Conservation (phyloP, 2,329 filamentous ascomycete species). For the Claviceps humidiphila region DNA sequence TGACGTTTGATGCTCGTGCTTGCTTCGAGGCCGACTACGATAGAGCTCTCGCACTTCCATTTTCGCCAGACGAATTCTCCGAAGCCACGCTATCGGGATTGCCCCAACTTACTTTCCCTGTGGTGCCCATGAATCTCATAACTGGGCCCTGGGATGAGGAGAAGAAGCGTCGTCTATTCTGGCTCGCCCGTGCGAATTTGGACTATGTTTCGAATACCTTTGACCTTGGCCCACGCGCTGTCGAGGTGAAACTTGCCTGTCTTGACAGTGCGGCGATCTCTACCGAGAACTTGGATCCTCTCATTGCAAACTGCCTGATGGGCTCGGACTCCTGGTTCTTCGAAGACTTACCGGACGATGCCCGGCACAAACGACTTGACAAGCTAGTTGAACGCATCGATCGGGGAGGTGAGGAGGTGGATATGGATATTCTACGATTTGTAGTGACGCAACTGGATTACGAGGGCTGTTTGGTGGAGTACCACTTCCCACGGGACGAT, state of each 20-base stretch:
- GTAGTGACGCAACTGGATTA: too few relatives aligned
- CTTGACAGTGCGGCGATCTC: constrained; percentile 23
- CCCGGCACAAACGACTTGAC: not conserved
- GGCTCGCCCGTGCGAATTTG: constrained; percentile 29
- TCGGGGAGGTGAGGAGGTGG: too few relatives aligned
- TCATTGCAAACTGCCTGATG: constrained; percentile 20
- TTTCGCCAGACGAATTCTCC: too few relatives aligned
- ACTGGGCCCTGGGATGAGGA: too few relatives aligned
- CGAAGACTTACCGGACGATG: constrained; percentile 16
- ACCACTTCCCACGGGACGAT: too few relatives aligned
- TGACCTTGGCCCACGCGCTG: constrained; percentile 11
- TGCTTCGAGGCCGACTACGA: constrained; percentile 26
- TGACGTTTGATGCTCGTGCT: not conserved
- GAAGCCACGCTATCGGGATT: not conserved
- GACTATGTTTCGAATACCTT: constrained; percentile 11
- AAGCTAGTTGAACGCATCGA: too few relatives aligned
- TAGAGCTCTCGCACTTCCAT: constrained; percentile 3
- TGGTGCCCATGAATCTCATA: constrained; percentile 21
- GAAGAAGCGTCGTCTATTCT: constrained; percentile 26
- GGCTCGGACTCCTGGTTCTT: constrained; percentile 13
- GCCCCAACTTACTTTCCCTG: constrained; percentile 24
- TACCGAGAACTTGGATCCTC: constrained; percentile 13
- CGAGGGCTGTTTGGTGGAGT: too few relatives aligned
- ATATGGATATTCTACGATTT: too few relatives aligned
- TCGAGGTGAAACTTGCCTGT: constrained; percentile 27